Evolutionary conservation across 2,329 filamentous ascomycete genomes (phyloP), one percentile per base, ranked within the genome.

Genomic region (Onygenales sp.): DNA sequence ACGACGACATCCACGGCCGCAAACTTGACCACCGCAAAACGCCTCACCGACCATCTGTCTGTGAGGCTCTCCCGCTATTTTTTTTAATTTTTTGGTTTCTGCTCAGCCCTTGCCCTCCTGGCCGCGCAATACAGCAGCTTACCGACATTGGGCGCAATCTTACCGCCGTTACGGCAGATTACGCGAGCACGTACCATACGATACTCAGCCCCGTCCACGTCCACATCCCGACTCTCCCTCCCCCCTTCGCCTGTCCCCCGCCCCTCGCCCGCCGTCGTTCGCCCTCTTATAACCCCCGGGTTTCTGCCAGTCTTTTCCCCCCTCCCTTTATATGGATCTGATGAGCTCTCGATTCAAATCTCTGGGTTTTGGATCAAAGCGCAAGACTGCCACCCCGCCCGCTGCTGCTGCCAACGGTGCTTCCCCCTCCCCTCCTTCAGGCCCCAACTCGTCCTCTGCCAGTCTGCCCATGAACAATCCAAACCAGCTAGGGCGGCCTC

Each of bases 401-500:
- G 64, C 65, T 48, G 58, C 63, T 45, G 54, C 59, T 51, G 67
- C 60, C 57, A 60, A 62, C 57, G 60, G 61, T 47, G 48, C 63
- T 64, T 54, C 60, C 62, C 65, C 63, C 67, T 65, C 63, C 49
- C 66, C 70, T 42, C 66, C 69, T 39, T 67, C 68, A 48, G 63
- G 65, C 55, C 63, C 66, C 59, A 75, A 71, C 62, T 70, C 73
- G 44, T 77, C 75, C 33, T 72, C 69, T 51, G 73, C 75, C 55
- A 78, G 76, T 60, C 71, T 78, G 45, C 70, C 77, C 61, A 82
- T 82, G 76, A 83, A 81, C 60, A 67, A 66, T 53, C 72, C 71
- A 58, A 76, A 78, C 58, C 73, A 74, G 42, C 72, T 80, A 60
- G 81, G 80, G 60, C 77, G 81, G 56, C 82, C 82, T 61, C 82